Evolutionary conservation across 768 basidiomycete species (phyloP), one percentile per base, ranked within the genome.

Genomic region (Sporobolomyces phaffii): DNA sequence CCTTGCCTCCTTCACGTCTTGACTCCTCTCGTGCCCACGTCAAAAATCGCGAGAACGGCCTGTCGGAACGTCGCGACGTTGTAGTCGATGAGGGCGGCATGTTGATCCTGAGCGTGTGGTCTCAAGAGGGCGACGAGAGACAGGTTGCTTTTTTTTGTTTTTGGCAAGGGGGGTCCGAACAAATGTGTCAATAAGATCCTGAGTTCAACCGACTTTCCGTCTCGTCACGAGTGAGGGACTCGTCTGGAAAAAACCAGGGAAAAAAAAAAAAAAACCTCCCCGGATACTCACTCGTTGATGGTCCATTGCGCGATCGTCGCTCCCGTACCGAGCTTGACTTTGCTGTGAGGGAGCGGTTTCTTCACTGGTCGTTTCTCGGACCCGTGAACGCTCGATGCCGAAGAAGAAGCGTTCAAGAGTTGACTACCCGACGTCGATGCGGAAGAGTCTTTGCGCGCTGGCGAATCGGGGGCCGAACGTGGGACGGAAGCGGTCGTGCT

Each of bases 291-390:
- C 63, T 83, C 83, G 62, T 88, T 89, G 72, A 91, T 84, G 52
- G 87, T 80, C 78, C 91, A 89, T 77, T 89, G 90, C 15, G 89
- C 87, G 66, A 92, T 80, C n/a, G 89, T 90, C 34, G 87, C 86
- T 14, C 85, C 84, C 34, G 84, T 83, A 3, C 81, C 69, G 0
- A 75, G 61, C 40, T 57, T 62, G 18, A 74, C 74, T 38, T 62
- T 52, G 10, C 53, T 59, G n/a, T 49, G 44, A 33, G 70, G 70
- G 20, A 72, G 29, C 48, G 62, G 33, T 40, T 41, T 47, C 24
- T 48, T 36, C 26, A 10, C 61, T 36, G 14, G 31, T 31, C n/a
- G 26, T 22, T 44, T 28, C 22, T 17, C 15, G 17, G 43, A 3
- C n/a, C 31, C 26, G 31, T 20, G 18, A n/a, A n/a, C 29, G 4